Evolutionary conservation across 306 rosid species (phyloP).

Genomic region (Cucumis hystrix): DNA sequence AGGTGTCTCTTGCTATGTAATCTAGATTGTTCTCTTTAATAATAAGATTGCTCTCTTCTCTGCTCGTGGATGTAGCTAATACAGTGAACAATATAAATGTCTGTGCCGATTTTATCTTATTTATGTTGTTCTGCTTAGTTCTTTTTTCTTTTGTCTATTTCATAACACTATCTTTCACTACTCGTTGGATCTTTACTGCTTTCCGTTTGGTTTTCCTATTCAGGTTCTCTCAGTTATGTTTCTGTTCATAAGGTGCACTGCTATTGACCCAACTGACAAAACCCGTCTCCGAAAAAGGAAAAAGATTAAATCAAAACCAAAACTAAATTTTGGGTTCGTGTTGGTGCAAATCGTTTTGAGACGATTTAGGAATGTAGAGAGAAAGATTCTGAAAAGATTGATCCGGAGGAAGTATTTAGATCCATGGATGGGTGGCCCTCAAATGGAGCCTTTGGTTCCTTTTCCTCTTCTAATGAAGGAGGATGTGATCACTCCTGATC

Average conservation of each 20-base stretch:
- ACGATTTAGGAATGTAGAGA: conserved; percentile 65
- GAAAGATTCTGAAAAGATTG: conserved; percentile 61
- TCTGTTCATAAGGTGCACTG: conserved; percentile 72
- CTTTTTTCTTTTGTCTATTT: neutral
- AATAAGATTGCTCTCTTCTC: no score
- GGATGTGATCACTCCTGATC: conserved; percentile 50
- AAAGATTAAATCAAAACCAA: conserved; percentile 4
- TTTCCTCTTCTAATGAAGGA: conserved; percentile 65
- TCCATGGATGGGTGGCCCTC: conserved; percentile 39
- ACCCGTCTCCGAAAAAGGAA: conserved; percentile 44
- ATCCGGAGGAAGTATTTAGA: conserved; percentile 75
- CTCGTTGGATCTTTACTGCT: neutral
- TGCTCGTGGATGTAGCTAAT: no score
- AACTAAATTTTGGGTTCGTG: conserved; percentile 48
- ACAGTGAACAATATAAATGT: no score
- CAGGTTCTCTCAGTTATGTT: conserved; percentile 59
- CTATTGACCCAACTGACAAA: conserved; percentile 76
- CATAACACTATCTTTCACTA: neutral
- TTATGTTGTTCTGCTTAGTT: no score
- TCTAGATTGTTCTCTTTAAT: no score
- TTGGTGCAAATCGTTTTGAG: conserved; percentile 56
- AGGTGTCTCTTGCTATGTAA: no score
- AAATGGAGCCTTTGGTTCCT: conserved; percentile 67
- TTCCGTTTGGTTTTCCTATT: neutral
- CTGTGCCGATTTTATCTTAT: no score